A percentile compares a stretch with the other conserved stretches of the same genome.
Evolutionary conservation across 2,329 filamentous ascomycete species (phyloP).

Genomic region (Colletotrichum spinosum): DNA sequence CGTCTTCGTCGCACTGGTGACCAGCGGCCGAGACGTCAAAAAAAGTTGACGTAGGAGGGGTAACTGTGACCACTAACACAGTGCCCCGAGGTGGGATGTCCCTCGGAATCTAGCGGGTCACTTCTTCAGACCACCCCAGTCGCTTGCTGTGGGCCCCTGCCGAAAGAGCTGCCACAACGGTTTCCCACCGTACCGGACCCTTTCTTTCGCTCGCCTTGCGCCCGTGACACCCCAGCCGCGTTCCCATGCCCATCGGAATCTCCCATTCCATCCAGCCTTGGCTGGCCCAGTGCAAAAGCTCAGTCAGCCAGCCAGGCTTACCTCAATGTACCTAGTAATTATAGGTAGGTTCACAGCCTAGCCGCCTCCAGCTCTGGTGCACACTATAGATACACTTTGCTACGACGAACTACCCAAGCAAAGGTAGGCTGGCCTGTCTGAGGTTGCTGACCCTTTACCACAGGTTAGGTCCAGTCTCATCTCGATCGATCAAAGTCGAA

Average conservation of each 20-base stretch:
- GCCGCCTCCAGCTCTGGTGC: no score
- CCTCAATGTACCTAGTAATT: no score
- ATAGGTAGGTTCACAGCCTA: no score
- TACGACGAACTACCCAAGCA: no score
- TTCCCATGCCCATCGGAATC: no score
- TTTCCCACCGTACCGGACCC: constrained; percentile 31
- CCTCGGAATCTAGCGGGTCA: constrained; percentile 5
- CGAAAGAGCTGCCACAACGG: constrained; percentile 32
- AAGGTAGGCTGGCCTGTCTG: no score
- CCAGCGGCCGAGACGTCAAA: constrained; percentile 18
- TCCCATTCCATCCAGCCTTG: no score
- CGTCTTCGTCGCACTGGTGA: constrained; percentile 15
- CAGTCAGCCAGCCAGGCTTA: no score
- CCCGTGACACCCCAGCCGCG: constrained; percentile 20
- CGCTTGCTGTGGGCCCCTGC: constrained; percentile 23
- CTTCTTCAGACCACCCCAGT: not conserved
- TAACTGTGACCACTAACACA: constrained; percentile 1
- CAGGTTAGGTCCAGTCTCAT: no score
- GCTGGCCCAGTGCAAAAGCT: not conserved
- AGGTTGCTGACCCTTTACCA: no score
- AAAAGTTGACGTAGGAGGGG: constrained; percentile 37
- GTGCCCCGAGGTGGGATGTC: constrained; percentile 30
- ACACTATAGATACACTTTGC: no score
- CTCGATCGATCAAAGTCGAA: no score
- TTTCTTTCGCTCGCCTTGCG: constrained; percentile 20